phyloP scores from a whole-genome alignment of 129 eudicot species.

The Flaveria bidentis region DNA sequence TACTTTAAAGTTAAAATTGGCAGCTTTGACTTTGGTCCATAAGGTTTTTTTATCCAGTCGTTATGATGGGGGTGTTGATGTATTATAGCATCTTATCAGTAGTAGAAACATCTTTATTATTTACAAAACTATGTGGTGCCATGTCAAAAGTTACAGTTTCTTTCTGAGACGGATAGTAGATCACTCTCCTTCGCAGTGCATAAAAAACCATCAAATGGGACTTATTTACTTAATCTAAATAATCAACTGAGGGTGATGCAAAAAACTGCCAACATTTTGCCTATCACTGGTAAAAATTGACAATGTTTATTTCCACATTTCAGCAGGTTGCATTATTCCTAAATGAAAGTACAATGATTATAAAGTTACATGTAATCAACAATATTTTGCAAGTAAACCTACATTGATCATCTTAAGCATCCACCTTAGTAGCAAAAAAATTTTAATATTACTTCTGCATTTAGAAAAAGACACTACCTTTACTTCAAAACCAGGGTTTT shows the following conservation, averaged over 20 bases:
- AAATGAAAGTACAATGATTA: slow-evolving; percentile 7
- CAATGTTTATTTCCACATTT: not conserved
- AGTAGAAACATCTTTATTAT: not conserved
- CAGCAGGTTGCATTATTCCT: slow-evolving; percentile 18
- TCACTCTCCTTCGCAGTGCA: slow-evolving; percentile 2
- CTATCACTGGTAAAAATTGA: not conserved
- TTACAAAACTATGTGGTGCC: not conserved
- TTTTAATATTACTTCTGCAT: slow-evolving; percentile 1
- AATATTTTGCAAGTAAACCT: not conserved
- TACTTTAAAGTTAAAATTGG: not conserved
- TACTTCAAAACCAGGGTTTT: slow-evolving; percentile 72
- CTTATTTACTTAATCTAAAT: not conserved
- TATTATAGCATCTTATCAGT: not conserved
- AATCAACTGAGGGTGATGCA: not conserved
- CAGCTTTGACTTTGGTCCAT: not conserved
- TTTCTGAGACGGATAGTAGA: not conserved
- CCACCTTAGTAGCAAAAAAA: not conserved
- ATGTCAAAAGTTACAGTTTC: slow-evolving; percentile 6
- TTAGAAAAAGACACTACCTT: slow-evolving; percentile 47
- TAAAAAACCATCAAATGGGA: slow-evolving; percentile 1
- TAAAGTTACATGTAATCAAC: not conserved
- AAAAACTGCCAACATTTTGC: not conserved
- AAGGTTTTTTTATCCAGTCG: not conserved
- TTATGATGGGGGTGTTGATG: not conserved
- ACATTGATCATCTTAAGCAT: not conserved